Evolutionary conservation across 2,329 filamentous ascomycete genomes (phyloP), one percentile per base, ranked within the genome.

Genomic region (Fusarium acutatum): DNA sequence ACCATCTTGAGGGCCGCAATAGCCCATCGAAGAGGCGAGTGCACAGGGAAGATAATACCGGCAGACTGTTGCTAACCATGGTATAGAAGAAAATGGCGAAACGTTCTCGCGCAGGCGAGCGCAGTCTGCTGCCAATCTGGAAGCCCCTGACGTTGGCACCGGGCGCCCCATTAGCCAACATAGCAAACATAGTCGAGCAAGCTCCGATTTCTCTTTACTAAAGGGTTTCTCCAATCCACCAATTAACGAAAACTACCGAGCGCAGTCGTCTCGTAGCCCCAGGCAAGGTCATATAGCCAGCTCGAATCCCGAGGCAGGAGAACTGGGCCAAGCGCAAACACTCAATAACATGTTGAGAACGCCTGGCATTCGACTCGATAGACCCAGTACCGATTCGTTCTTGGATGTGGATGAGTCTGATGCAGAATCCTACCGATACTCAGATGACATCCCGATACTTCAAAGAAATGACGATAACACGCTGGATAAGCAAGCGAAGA

Each of bases 1-100:
- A 88, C 91, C 30, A 92, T 97, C 73, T 83, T 97, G 64, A 89
- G 91, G 78, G 90, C 91, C 41, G 90, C 95, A 41, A 88, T 96
- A 73, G 83, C 88, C 54, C 87, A 87, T 76, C 88, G 89, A 82
- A 88, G 88, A 85, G 92, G 94, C 96, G 84, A 35, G 57, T 24
- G 15, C 13, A 14, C n/a, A 17, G 30, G 14, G 10, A 28, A 37
- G 13, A 22, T 18, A 17, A 47, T 17, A 22, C 34, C 17, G 14
- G 7, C 14, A 40, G 30, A 41, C 13, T 13, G 20, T 35, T 44
- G 44, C 50, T 67, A 24, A 64, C 54, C 43, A 34, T 50, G n/a
- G 14, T 20, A 43, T 41, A 81, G 82, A 82, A 64, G 84, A 87
- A 28, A 83, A 80, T 59, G 78, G 80, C 49, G 87, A 89, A 68